These are phyloP conservation scores for Rhynchosporium graminicola DNA, from an alignment of 2,329 filamentous ascomycete genomes.

Conservation along the genomic window DNA sequence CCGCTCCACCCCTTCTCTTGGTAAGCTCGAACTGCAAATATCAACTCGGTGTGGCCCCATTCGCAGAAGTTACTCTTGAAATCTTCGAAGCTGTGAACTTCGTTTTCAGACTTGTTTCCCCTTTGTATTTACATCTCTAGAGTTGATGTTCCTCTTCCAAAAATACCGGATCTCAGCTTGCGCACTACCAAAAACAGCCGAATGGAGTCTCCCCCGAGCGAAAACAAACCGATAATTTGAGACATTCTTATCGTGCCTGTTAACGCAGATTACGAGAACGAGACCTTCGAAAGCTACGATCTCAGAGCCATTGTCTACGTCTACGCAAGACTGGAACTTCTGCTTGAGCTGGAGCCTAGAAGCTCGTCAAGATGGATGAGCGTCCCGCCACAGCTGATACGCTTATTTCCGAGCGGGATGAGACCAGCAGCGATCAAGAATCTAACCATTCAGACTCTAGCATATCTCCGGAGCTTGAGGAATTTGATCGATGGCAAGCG, in stretches of 20 bases:
- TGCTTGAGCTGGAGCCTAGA: neutral
- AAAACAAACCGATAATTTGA: neutral
- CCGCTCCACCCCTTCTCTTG: neutral
- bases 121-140: constrained; percentile 5
- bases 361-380: constrained; percentile 10
- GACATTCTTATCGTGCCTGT: neutral
- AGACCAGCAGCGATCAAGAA: constrained; percentile 14
- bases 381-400: neutral
- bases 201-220: neutral
- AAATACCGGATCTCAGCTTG: neutral
- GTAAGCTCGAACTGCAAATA: neutral
- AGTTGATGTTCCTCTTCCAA: neutral
- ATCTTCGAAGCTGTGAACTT: constrained; percentile 12
- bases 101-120: neutral
- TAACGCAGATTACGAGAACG: neutral
- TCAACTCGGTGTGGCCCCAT: constrained; percentile 18
- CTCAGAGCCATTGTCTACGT: neutral
- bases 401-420: constrained; percentile 11
- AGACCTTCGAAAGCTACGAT: neutral
- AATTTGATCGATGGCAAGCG: constrained; percentile 27
- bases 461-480: constrained; percentile 18
- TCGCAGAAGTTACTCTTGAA: neutral
- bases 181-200: neutral
- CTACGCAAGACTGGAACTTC: neutral
- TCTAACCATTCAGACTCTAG: constrained; percentile 14